These are phyloP conservation scores for Bisporella sp. DNA, from an alignment of 2,329 filamentous ascomycete genomes.

Conservation along the genomic window DNA sequence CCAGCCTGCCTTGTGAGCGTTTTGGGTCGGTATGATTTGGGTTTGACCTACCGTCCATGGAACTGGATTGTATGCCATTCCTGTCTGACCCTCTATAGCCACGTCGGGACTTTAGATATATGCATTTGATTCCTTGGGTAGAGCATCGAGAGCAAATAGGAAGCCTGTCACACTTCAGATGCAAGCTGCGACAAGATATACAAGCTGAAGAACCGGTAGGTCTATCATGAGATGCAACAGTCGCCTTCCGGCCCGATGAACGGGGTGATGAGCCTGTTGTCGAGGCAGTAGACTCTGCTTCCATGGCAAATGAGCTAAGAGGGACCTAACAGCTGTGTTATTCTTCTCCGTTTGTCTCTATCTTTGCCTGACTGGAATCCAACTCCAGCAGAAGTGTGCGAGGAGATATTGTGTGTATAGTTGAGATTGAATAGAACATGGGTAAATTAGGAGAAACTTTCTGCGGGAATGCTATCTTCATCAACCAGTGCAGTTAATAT, in stretches of 20 bases:
- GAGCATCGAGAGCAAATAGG: slow-evolving; percentile 63
- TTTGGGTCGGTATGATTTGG: not conserved
- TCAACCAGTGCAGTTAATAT: too few species aligned
- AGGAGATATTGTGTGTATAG: too few species aligned
- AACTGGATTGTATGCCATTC: slow-evolving; percentile 30
- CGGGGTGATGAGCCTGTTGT: not conserved
- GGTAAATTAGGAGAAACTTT: too few species aligned
- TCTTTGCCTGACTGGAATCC: too few species aligned
- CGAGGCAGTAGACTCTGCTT: not conserved
- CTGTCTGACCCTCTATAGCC: slow-evolving; percentile 64
- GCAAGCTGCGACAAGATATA: slow-evolving; percentile 34
- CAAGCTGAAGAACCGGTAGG: slow-evolving; percentile 11
- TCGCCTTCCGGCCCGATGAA: not conserved
- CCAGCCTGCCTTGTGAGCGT: not conserved
- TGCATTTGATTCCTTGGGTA: slow-evolving; percentile 51
- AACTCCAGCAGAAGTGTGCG: too few species aligned
- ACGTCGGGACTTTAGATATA: slow-evolving; percentile 66
- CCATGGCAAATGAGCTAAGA: not conserved
- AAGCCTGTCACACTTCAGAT: slow-evolving; percentile 68
- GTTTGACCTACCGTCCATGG: slow-evolving; percentile 17
- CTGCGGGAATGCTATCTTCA: too few species aligned
- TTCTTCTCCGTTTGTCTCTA: too few species aligned
- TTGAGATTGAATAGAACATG: too few species aligned
- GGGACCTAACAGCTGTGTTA: too few species aligned
- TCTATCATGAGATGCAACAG: not conserved